Evolutionary conservation across 768 basidiomycete genomes (phyloP).

Genomic region (Hypholoma sublateritium): DNA sequence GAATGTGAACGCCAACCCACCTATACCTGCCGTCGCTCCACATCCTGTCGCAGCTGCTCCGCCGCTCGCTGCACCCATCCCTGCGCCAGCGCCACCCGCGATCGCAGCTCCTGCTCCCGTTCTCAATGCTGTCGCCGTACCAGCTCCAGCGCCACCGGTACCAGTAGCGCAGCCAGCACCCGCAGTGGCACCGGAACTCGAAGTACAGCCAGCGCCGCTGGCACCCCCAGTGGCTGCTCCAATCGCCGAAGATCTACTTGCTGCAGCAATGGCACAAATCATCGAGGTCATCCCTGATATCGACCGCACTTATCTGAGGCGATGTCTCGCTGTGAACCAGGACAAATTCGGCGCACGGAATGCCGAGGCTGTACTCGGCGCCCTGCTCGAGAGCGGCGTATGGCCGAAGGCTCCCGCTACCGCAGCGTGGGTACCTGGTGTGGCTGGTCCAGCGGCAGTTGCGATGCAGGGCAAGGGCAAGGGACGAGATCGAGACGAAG

Average conservation of each 20-base stretch:
- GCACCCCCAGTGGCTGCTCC: neutral
- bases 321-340: neutral
- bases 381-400: neutral
- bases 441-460: neutral
- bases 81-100: neutral
- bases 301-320: neutral
- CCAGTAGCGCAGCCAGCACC: neutral
- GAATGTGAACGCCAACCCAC: neutral
- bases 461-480: slow-evolving; percentile 18
- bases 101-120: neutral
- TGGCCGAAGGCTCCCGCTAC: neutral
- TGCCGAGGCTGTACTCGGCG: neutral
- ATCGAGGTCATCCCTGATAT: neutral
- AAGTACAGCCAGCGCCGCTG: neutral
- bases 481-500: slow-evolving; percentile 32
- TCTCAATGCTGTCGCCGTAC: no score
- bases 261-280: neutral
- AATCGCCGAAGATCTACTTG: neutral
- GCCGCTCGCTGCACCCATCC: neutral
- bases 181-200: neutral
- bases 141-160: no score
- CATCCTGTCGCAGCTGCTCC: no score
- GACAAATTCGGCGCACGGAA: neutral
- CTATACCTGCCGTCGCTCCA: neutral
- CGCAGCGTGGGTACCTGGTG: neutral